A percentile compares a stretch with the other conserved stretches of the same genome.
These are phyloP conservation scores for Urochloa ruziziensis DNA, from an alignment of 176 grass and related monocot species.

Conservation along the genomic window DNA sequence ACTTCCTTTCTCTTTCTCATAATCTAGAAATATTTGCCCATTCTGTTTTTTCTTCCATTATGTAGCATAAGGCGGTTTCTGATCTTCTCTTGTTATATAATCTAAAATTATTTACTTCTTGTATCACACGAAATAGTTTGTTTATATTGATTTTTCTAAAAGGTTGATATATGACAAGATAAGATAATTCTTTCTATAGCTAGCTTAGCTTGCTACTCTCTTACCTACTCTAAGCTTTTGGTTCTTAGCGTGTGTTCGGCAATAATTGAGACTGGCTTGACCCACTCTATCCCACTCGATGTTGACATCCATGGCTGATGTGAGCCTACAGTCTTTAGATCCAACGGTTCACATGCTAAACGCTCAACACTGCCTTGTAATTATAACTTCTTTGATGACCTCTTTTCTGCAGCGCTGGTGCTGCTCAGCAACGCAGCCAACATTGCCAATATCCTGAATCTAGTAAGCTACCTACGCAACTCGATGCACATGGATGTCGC, in stretches of 20 bases:
- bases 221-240: neutral
- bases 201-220: neutral
- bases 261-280: neutral
- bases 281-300: neutral
- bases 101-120: neutral
- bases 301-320: neutral
- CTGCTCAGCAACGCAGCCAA: slow-evolving; percentile 40
- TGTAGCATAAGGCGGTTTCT: neutral
- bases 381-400: neutral
- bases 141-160: neutral
- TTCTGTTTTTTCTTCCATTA: neutral
- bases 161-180: neutral
- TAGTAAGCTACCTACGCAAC: slow-evolving; percentile 49
- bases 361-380: too few species aligned
- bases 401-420: slow-evolving; percentile 28
- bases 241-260: neutral
- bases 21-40: neutral
- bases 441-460: slow-evolving; percentile 54
- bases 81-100: neutral
- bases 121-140: neutral
- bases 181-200: neutral
- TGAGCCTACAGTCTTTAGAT: neutral
- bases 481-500: slow-evolving; percentile 52
- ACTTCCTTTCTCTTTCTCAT: too few species aligned
- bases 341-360: neutral